These are phyloP conservation scores for Diplodia corticola DNA, from an alignment of 2,329 filamentous ascomycete species.

Conservation along the genomic window DNA sequence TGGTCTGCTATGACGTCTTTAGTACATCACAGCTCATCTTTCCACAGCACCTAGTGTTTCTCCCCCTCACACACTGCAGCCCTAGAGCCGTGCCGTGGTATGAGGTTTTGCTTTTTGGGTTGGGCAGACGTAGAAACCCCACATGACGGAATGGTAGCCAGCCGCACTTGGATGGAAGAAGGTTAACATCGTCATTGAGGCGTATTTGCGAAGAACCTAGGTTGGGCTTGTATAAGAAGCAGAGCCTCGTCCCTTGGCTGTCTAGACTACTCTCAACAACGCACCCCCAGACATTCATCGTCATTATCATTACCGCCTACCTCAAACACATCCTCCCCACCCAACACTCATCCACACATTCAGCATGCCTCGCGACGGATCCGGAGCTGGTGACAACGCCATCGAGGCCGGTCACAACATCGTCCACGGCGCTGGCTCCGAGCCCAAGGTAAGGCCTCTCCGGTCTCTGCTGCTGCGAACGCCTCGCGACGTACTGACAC, in stretches of 20 bases:
- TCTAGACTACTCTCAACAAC: too few relatives aligned
- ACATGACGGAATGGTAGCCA: conserved; percentile 1
- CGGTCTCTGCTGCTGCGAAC: background rate
- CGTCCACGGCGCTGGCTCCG: conserved; percentile 47
- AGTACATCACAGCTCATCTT: background rate
- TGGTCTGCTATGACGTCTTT: background rate
- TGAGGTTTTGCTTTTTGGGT: background rate
- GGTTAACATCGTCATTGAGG: background rate
- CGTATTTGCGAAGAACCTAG: too few relatives aligned
- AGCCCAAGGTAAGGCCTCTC: background rate
- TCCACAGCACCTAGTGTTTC: background rate
- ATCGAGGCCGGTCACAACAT: conserved; percentile 46
- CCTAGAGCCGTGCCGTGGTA: background rate
- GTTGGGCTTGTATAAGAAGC: background rate
- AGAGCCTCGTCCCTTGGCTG: background rate
- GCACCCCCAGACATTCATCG: background rate
- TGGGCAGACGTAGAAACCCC: background rate
- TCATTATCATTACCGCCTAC: background rate
- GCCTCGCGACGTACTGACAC: background rate
- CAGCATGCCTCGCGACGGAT: conserved; percentile 55
- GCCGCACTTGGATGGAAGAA: background rate
- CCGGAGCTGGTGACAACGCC: conserved; percentile 52
- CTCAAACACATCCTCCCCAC: background rate
- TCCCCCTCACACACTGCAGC: background rate
- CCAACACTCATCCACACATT: background rate